These are phyloP conservation scores for Moesziomyces antarcticus DNA, from an alignment of 1,284 basidiomycete genomes.

Conservation along the genomic window DNA sequence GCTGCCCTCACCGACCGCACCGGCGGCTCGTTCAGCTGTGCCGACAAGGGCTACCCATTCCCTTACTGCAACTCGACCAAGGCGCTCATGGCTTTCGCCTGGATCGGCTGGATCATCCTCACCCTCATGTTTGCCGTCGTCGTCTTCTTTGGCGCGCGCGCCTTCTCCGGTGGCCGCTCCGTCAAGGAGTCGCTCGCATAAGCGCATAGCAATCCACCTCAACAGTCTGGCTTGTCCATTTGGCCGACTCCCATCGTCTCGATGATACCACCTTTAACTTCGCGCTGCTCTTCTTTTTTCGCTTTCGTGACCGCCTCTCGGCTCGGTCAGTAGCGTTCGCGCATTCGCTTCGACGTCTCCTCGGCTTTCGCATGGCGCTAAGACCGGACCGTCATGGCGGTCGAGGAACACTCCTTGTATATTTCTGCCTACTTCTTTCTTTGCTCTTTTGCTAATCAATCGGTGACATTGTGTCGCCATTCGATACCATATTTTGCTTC, in stretches of 20 bases:
- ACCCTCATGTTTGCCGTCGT: constrained; percentile 60
- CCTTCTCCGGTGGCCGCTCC: constrained; percentile 65
- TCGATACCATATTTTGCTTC: too few relatives aligned
- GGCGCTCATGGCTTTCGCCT: constrained; percentile 64
- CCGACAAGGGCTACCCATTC: constrained; percentile 25
- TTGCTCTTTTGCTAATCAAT: too few relatives aligned
- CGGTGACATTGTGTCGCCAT: too few relatives aligned
- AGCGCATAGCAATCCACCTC: neutral
- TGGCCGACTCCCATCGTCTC: neutral
- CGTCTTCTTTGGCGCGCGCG: constrained; percentile 55
- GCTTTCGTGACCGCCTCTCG: too few relatives aligned
- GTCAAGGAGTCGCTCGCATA: constrained; percentile 63
- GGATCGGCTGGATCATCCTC: constrained; percentile 64
- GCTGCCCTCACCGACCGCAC: constrained; percentile 59
- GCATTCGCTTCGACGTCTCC: too few relatives aligned
- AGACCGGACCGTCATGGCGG: too few relatives aligned
- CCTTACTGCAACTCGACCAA: constrained; percentile 62
- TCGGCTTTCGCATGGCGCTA: too few relatives aligned
- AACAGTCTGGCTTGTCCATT: too few relatives aligned
- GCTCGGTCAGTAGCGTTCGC: too few relatives aligned
- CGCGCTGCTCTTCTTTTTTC: too few relatives aligned
- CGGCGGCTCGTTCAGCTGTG: constrained; percentile 39
- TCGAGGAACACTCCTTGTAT: too few relatives aligned
- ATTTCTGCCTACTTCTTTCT: too few relatives aligned
- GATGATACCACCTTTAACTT: constrained; percentile 28